Conservation (phyloP, 1,284 basidiomycete genomes). For the Psilocybe mexicana region DNA sequence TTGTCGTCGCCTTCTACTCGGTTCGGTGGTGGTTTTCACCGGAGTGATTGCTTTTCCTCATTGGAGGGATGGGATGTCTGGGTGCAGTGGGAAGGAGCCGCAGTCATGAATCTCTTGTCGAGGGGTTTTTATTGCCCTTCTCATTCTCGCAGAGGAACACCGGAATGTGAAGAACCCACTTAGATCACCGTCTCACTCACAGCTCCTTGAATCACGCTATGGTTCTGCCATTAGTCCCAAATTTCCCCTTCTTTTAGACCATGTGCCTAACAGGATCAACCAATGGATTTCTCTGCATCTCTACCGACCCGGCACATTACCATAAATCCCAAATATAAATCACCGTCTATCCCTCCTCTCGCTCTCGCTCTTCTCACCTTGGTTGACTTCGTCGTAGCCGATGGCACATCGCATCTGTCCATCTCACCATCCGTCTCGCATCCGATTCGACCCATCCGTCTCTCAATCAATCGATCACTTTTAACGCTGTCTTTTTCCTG, state of each 20-base stretch:
- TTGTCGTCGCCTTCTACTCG: neutral
- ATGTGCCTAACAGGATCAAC: neutral
- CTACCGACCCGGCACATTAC: neutral
- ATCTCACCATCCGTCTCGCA: neutral
- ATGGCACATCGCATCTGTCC: neutral
- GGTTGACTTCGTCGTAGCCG: neutral
- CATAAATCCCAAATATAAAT: neutral
- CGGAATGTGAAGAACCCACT: conserved; percentile 5
- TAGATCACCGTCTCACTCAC: neutral
- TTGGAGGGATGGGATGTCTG: neutral
- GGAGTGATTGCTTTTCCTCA: neutral
- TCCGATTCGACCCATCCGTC: neutral
- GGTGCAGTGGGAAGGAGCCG: neutral
- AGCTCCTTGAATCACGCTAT: neutral
- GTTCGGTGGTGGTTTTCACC: neutral
- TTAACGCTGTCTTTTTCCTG: no score
- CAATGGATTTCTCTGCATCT: neutral
- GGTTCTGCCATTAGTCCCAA: neutral
- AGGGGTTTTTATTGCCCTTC: no score
- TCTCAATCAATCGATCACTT: neutral
- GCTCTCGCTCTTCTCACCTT: neutral
- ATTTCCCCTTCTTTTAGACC: neutral
- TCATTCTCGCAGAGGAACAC: no score
- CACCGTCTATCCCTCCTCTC: neutral
- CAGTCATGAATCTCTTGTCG: neutral